Percentiles rank a stretch among this genome's conserved stretches.
Conservation (phyloP, 768 basidiomycete genomes). For the Boletus rufocinnamomeus region DNA sequence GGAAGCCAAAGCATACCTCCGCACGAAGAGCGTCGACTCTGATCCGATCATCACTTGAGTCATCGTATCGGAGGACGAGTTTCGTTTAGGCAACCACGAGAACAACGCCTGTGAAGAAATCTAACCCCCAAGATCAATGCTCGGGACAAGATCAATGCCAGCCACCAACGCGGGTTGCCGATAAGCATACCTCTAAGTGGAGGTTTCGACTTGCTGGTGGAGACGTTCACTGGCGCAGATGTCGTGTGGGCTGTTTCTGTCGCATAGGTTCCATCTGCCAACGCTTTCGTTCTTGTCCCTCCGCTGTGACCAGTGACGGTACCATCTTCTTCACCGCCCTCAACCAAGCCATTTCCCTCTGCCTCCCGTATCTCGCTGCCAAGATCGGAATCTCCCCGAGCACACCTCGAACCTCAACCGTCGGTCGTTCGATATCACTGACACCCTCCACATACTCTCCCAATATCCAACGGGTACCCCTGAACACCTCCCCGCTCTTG, state of each 20-base stretch:
- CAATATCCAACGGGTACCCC: conserved; percentile 98
- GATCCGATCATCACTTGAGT: conserved; percentile 50
- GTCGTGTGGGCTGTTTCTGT: conserved; percentile 90
- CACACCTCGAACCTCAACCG: conserved; percentile 79
- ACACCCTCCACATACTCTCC: conserved; percentile 85
- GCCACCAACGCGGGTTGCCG: neutral
- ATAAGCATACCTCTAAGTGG: conserved; percentile 70
- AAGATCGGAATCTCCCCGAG: conserved; percentile 97
- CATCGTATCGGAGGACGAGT: conserved; percentile 74
- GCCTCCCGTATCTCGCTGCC: conserved; percentile 86
- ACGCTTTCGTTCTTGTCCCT: conserved; percentile 67
- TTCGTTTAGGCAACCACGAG: conserved; percentile 65
- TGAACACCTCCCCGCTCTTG: conserved; percentile 95
- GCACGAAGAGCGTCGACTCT: conserved; percentile 77
- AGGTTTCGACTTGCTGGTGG: conserved; percentile 89
- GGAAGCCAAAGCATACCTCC: conserved; percentile 53
- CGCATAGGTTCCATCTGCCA: conserved; percentile 97
- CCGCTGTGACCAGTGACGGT: conserved; percentile 39
- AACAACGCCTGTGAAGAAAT: conserved; percentile 90
- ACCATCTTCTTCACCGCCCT: conserved; percentile 47
- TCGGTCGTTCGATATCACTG: conserved; percentile 66
- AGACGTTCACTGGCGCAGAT: conserved; percentile 60
- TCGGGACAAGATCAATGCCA: conserved; percentile 23
- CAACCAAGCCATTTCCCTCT: conserved; percentile 49
- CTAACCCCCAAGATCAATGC: conserved; percentile 92